Evolutionary conservation across 805 yeast genomes (phyloP), one percentile per base, ranked within the genome.

Genomic region (Torulaspora quercuum): DNA sequence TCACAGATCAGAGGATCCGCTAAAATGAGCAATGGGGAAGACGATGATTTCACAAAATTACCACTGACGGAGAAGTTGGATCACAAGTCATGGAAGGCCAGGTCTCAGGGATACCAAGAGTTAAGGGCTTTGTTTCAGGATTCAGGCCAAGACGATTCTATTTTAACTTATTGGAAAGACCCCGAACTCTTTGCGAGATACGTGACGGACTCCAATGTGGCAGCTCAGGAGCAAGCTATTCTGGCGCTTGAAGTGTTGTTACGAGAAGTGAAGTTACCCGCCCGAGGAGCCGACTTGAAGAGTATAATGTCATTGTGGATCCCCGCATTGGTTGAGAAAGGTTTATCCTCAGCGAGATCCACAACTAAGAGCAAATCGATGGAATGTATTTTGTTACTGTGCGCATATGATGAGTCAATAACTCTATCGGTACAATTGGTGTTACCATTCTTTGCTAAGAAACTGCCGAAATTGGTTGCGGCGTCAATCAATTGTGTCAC

Each of bases 61-160:
- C 79, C 95, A 1, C 56, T 87, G 16, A 76, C 73, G 11, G 87
- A 83, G 36, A 69, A 87, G 35, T 62, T 83, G 34, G 65, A 60
- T 6, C 88, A 83, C 57, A 80, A 82, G 54, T 75, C 73, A 46
- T 92, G 97, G 97, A 89, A 87, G 61, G 97, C 78, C 9, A 78
- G 98, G 42, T 65, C 74, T 37, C 75, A 69, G 11, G 96, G 90
- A 0, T 90, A 89, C 58, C 82, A 79, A 37, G 90, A 84, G 49
- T 54, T 79, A 34, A 63, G 68, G 13, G 64, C 65, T 26, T 57
- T 52, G 25, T 82, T 85, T 50, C 66, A 71, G 67, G 69, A 43
- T 79, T 73, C 24, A 11, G 29, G 29, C 18, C 28, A 18, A 1
- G 38, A 30, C 6, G 27, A 25, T 5, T 15, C 42, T 4, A 28